These are phyloP conservation scores for Biscutella auriculata DNA, from an alignment of 441 rosid genomes.

Conservation along the genomic window DNA sequence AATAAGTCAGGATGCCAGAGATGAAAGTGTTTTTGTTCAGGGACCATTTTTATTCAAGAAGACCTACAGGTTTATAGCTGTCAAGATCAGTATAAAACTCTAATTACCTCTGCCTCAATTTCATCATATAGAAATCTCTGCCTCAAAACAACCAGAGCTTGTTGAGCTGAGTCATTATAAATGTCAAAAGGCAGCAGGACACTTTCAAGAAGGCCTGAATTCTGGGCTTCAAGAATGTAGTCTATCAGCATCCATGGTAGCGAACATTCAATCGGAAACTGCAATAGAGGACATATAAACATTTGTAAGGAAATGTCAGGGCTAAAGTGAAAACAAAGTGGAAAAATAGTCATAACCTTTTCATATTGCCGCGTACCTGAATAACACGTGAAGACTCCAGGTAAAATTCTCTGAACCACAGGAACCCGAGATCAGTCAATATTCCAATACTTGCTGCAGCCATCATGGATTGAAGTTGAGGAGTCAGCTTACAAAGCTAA, in stretches of 20 bases:
- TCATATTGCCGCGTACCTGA: conserved; percentile 48
- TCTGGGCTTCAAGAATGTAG: conserved; percentile 73
- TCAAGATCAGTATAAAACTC: conserved; percentile 1
- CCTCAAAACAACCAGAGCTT: conserved; percentile 77
- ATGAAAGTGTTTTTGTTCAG: not conserved
- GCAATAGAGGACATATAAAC: conserved; percentile 16
- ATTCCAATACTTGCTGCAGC: conserved; percentile 74
- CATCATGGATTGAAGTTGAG: conserved; percentile 18
- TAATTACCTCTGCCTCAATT: conserved; percentile 94
- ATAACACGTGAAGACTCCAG: conserved; percentile 99
- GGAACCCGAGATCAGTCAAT: conserved; percentile 93
- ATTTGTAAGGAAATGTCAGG: conserved; percentile 8
- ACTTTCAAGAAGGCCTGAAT: conserved; percentile 88
- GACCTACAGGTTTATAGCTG: not conserved
- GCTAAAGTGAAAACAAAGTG: not conserved
- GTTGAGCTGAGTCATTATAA: conserved; percentile 99
- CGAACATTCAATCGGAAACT: conserved; percentile 99
- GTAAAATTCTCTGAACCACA: conserved; percentile 99
- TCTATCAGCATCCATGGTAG: conserved; percentile 99
- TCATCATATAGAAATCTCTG: conserved; percentile 99
- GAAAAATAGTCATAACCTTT: not conserved
- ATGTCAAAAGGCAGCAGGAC: conserved; percentile 87
- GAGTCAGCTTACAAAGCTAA: conserved; percentile 10
- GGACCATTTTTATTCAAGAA: not conserved
- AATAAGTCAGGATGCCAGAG: conserved; percentile 17